Evolutionary conservation across 106 monocot species (phyloP).

Genomic region (Gastrodia elata): DNA sequence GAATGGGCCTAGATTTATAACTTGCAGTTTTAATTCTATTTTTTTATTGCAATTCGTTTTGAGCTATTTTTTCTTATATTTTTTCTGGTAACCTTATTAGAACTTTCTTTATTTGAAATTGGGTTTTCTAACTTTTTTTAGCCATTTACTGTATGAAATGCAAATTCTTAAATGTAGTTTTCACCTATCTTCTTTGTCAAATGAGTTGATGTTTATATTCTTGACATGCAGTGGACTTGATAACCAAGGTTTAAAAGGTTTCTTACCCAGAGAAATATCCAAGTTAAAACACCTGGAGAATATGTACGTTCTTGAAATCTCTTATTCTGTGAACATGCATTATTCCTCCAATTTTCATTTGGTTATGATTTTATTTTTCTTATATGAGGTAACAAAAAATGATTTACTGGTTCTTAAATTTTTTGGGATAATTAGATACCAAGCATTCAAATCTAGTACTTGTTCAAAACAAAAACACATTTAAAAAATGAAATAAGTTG

Average conservation of each 20-base stretch:
- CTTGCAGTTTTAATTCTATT: background rate
- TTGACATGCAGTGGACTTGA: slow-evolving; percentile 71
- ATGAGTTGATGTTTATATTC: slow-evolving; percentile 6
- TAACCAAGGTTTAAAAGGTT: slow-evolving; percentile 82
- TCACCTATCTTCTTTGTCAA: background rate
- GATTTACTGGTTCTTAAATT: background rate
- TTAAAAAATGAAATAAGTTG: no score
- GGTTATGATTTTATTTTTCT: background rate
- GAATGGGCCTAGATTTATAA: background rate
- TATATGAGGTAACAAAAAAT: background rate
- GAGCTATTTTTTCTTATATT: background rate
- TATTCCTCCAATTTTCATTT: background rate
- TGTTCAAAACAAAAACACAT: no score
- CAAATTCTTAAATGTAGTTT: background rate
- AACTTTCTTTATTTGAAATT: background rate
- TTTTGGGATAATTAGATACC: no score
- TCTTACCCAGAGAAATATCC: slow-evolving; percentile 65
- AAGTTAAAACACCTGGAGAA: slow-evolving; percentile 45
- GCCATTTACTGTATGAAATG: background rate
- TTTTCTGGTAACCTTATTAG: background rate
- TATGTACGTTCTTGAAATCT: slow-evolving; percentile 32
- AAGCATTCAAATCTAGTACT: no score
- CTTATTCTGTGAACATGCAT: slow-evolving; percentile 2
- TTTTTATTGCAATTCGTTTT: background rate
- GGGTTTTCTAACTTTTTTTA: background rate